Conservation (phyloP, 768 basidiomycete genomes). For the Cystofilobasidium macerans region DNA sequence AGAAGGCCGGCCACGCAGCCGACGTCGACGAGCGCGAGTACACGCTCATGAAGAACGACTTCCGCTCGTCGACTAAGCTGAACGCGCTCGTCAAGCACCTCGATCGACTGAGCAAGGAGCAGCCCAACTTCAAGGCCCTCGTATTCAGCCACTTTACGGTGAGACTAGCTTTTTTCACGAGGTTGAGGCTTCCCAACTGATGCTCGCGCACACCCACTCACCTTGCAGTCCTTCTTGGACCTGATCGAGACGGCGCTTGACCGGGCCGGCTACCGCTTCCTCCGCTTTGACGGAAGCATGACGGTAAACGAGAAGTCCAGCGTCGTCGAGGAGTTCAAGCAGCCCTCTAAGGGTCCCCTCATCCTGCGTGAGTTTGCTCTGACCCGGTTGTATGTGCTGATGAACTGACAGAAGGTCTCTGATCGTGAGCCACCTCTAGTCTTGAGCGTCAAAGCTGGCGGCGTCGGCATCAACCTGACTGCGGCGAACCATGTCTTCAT, state of each 20-base stretch:
- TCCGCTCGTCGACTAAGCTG: slow-evolving; percentile 81
- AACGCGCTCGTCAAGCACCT: slow-evolving; percentile 68
- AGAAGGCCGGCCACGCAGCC: slow-evolving; percentile 26
- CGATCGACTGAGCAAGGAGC: slow-evolving; percentile 46
- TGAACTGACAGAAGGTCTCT: too few species aligned
- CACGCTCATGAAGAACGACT: slow-evolving; percentile 61
- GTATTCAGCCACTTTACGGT: slow-evolving; percentile 38
- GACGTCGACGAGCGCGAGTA: slow-evolving; percentile 21
- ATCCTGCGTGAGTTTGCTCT: slow-evolving; percentile 16
- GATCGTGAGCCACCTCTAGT: neutral
- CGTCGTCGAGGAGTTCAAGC: slow-evolving; percentile 67
- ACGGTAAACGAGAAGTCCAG: slow-evolving; percentile 65
- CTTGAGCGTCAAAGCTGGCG: slow-evolving; percentile 20
- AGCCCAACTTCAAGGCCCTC: slow-evolving; percentile 50
- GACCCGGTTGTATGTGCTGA: too few species aligned
- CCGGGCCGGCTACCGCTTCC: slow-evolving; percentile 46
- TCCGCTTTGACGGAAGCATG: slow-evolving; percentile 88
- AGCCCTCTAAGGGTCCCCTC: slow-evolving; percentile 53
- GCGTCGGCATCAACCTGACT: slow-evolving; percentile 27
- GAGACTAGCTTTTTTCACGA: slow-evolving; percentile 16
- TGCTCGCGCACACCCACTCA: neutral
- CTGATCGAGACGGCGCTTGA: slow-evolving; percentile 61
- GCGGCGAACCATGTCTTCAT: slow-evolving; percentile 24
- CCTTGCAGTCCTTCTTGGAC: slow-evolving; percentile 55
- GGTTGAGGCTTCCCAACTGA: neutral